These are phyloP conservation scores for Corniculantispora saksenae DNA, from an alignment of 2,329 filamentous ascomycete genomes.

Conservation along the genomic window DNA sequence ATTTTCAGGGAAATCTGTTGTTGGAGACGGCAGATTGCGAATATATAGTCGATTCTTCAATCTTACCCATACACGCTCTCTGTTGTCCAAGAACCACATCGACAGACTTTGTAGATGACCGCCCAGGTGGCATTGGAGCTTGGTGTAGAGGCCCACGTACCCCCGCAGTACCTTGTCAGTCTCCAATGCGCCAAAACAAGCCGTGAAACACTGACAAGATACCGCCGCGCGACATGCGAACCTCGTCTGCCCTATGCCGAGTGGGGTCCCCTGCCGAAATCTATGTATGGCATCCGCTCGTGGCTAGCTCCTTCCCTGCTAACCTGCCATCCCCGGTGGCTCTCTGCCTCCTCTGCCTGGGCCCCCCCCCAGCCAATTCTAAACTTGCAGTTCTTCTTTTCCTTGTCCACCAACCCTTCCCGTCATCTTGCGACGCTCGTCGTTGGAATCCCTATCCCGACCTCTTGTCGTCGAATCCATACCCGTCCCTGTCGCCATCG, in stretches of 20 bases:
- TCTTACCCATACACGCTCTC: too few species aligned
- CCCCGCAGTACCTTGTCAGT: background rate
- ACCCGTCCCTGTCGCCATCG: background rate
- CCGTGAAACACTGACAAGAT: background rate
- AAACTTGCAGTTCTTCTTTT: background rate
- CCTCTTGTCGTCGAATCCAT: background rate
- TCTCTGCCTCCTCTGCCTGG: background rate
- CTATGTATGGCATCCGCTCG: background rate
- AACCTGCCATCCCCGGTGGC: background rate
- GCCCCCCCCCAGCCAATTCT: background rate
- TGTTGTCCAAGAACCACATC: too few species aligned
- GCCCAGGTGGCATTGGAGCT: background rate
- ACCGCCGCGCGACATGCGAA: background rate
- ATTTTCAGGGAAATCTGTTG: too few species aligned
- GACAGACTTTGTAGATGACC: too few species aligned
- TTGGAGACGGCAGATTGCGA: too few species aligned
- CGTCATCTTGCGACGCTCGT: background rate
- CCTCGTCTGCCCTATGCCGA: background rate
- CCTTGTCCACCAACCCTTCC: background rate
- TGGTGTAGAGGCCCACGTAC: background rate
- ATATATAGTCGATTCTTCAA: too few species aligned
- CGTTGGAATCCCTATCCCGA: background rate
- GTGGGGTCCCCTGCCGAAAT: background rate
- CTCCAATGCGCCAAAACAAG: background rate
- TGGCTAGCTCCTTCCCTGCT: background rate